Percentiles rank a stretch among this genome's conserved stretches.
phyloP scores from a whole-genome alignment of 2,329 filamentous ascomycete genomes.

The Coniochaeta sp. region DNA sequence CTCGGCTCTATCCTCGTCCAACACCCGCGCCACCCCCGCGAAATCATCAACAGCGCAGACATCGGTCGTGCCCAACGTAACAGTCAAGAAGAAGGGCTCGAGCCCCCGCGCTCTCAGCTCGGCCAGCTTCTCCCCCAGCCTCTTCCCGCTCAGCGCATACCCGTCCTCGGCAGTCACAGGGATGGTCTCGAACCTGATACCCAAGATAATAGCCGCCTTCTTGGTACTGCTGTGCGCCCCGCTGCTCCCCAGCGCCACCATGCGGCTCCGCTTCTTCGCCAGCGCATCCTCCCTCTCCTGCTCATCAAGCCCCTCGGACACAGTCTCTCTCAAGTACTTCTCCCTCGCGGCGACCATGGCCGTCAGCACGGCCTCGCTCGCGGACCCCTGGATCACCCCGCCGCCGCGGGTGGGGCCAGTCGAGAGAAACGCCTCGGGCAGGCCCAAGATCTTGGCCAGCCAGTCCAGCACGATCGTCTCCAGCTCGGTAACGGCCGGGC shows the following conservation, averaged over 20 bases:
- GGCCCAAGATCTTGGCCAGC: constrained; percentile 67
- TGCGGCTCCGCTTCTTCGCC: constrained; percentile 56
- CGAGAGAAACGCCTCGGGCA: constrained; percentile 69
- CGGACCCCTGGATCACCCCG: constrained; percentile 90
- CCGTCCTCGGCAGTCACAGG: constrained; percentile 53
- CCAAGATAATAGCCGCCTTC: constrained; percentile 80
- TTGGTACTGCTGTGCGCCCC: constrained; percentile 78
- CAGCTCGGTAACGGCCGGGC: constrained; percentile 83
- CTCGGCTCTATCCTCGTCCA: constrained; percentile 25
- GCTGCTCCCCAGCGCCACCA: constrained; percentile 76
- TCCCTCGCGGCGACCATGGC: constrained; percentile 84
- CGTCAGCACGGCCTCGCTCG: constrained; percentile 80
- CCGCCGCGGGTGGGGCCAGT: constrained; percentile 65
- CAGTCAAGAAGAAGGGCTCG: constrained; percentile 79
- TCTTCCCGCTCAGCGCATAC: constrained; percentile 62
- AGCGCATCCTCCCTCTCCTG: constrained; percentile 63
- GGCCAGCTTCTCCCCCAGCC: constrained; percentile 54
- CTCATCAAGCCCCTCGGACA: constrained; percentile 36
- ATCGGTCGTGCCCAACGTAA: constrained; percentile 78
- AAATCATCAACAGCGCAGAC: constrained; percentile 87
- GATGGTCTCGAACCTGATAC: constrained; percentile 71
- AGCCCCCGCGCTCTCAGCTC: constrained; percentile 62
- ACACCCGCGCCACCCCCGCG: constrained; percentile 50
- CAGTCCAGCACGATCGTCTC: constrained; percentile 92
- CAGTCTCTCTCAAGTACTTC: constrained; percentile 57